These are phyloP conservation scores for Larix sibirica DNA, from an alignment of 83 land plant species.

Conservation along the genomic window DNA sequence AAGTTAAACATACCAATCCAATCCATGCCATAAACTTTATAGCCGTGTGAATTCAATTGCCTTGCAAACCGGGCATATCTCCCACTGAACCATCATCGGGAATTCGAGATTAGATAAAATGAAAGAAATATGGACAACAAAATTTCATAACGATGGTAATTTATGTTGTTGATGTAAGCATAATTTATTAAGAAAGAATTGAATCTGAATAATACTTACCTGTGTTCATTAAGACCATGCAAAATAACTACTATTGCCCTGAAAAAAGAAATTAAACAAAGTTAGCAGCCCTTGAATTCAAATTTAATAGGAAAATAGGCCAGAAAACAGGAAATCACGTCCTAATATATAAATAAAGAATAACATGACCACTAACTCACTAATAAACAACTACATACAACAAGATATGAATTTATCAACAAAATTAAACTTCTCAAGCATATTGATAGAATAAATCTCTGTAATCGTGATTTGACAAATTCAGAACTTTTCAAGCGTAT, in stretches of 20 bases:
- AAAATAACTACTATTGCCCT: constrained; percentile 81
- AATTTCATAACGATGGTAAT: background rate
- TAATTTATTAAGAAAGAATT: background rate
- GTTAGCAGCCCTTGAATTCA: too few relatives aligned
- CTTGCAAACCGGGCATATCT: constrained; percentile 83
- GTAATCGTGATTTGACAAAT: too few relatives aligned
- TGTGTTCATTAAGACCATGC: constrained; percentile 97
- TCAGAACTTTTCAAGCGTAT: too few relatives aligned
- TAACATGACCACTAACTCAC: too few relatives aligned
- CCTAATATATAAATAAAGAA: too few relatives aligned
- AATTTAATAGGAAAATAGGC: too few relatives aligned
- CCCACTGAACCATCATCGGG: constrained; percentile 56
- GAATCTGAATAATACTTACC: constrained; percentile 39
- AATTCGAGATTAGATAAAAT: background rate
- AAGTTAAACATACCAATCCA: constrained; percentile 78
- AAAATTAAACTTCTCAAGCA: too few relatives aligned
- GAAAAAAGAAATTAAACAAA: constrained; percentile 23
- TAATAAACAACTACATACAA: too few relatives aligned
- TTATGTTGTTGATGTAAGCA: background rate
- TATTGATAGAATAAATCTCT: too few relatives aligned
- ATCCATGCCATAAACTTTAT: constrained; percentile 93
- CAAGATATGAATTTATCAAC: too few relatives aligned
- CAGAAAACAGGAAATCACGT: too few relatives aligned
- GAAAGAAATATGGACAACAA: background rate
- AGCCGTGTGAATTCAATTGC: constrained; percentile 72